Evolutionary conservation across 371 early-diverging fungal genomes (phyloP), one percentile per base, ranked within the genome.

Genomic region (Mucor plumbeus): DNA sequence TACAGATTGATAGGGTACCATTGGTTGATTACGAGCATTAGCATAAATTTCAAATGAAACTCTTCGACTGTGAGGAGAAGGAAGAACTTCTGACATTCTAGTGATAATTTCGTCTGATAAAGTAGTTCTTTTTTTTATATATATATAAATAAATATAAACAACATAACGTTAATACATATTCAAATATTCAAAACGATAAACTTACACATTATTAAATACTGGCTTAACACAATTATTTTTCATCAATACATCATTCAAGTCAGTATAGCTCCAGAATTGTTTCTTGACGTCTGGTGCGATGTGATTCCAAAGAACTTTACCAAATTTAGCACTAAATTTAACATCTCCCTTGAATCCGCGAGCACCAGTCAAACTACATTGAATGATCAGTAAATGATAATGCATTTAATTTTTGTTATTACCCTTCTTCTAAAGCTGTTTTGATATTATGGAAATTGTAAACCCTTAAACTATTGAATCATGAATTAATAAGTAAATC

Each of bases 41-140:
- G 79, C 77, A 47, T 77, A 65, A 14, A 86, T 79, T 63, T 86
- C 86, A 68, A 79, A 86, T 41, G 64, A 72, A 0, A 78, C 71
- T 9, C 68, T 55, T 6, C 58, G 69, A 7, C 50, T 50, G 43
- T 59, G 73, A 8, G 70, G 58, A 8, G 69, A 33, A 8, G 79
- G 78, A 5, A 82, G 50, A 4, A 79, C 47, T 3, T 74, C 73
- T 14, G 70, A 54, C 1, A 84, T 73, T 2, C 57, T 47, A 4
- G 60, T 15, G 13, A 78, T 74, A 10, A 81, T 41, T 6, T 61
- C 65, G 17, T 74, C 76, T 0, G 69, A 66, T 4, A 63, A 54
- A 0, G 86, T 80, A 0, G 80, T 76, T 4, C 82, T 84, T 17
- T 41, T 8, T 47, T 47, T 17, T 15, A n/a, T n/a, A n/a, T n/a